Evolutionary conservation across 805 yeast species (phyloP).

Genomic region (Cyberlindnera misumaiensis): DNA sequence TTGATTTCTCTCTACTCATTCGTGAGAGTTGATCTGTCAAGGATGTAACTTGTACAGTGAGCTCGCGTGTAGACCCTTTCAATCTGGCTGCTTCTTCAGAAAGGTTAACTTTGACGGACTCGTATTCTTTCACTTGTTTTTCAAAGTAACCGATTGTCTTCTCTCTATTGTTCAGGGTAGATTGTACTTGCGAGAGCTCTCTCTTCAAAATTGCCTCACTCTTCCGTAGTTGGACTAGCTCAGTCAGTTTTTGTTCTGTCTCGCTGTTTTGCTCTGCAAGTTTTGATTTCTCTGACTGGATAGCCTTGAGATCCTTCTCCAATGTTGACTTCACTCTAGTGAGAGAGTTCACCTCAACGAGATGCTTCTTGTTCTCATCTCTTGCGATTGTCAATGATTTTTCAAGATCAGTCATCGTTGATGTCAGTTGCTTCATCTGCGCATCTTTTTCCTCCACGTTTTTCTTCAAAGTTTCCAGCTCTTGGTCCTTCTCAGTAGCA

Average conservation of each 20-base stretch:
- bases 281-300: conserved; percentile 17
- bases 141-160: conserved; percentile 33
- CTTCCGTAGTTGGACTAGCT: conserved; percentile 16
- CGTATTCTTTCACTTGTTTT: conserved; percentile 34
- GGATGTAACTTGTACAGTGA: conserved; percentile 23
- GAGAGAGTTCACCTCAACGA: conserved; percentile 6
- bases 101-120: conserved; percentile 20
- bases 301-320: conserved; percentile 15
- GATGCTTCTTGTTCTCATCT: conserved; percentile 2
- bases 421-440: conserved; percentile 4
- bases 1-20: conserved; percentile 30
- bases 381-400: conserved; percentile 1
- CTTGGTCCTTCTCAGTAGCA: neutral
- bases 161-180: conserved; percentile 26
- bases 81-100: conserved; percentile 19
- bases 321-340: conserved; percentile 14
- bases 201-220: conserved; percentile 19
- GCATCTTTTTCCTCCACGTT: neutral
- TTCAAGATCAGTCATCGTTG: conserved; percentile 4
- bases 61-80: conserved; percentile 21
- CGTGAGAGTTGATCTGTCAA: conserved; percentile 28
- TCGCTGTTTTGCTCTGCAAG: conserved; percentile 19
- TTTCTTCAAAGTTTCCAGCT: neutral
- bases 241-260: conserved; percentile 12
- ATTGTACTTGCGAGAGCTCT: conserved; percentile 12